Evolutionary conservation across 352 stramenopile genomes (phyloP), one percentile per base, ranked within the genome.

Genomic region (Paralagenidium karlingii): DNA sequence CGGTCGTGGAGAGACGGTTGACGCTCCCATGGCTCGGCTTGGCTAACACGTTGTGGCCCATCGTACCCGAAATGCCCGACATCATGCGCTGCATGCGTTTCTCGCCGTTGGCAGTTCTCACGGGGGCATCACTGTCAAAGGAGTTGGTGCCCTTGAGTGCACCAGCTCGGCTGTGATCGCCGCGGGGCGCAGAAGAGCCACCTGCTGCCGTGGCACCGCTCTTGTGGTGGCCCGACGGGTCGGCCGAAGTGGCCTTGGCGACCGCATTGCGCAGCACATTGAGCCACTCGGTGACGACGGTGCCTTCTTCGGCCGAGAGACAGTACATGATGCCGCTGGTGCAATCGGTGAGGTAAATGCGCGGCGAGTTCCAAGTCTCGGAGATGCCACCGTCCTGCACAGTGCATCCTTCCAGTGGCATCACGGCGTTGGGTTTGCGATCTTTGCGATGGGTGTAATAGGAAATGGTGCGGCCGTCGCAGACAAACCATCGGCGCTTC

Each of bases 371-470:
- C 77, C 77, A 90, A 25, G 77, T 90, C 52, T 90, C 77, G 40
- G 73, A 87, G 20, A 83, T 39, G 8, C 77, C 77, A 29, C 77
- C 77, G 45, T 90, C 73, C 40, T 90, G 61, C 31, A 90, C 73
- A 3, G 73, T 84, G 47, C 71, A 84, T 21, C 63, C 69, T 47
- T 84, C 73, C 16, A 90, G 65, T 19, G 68, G 62, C 46, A 90
- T 87, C 20, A 87, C 68, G 6, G 70, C 77, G 46, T 87, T 90
- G 16, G 77, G 77, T 49, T 81, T 82, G 40, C 68, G 65, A 40
- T 90, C 77, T 38, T 86, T 81, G 47, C 63, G 62, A 8, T 60
- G 70, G 49, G 82, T 90, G 61, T 81, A 90, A 55, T 90, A 90
- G 13, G 67, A 82, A 13, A 90, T 51, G 41, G 73, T 75, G 36